Conservation (phyloP, 2,329 filamentous ascomycete species). For the Exserohilum turcica region DNA sequence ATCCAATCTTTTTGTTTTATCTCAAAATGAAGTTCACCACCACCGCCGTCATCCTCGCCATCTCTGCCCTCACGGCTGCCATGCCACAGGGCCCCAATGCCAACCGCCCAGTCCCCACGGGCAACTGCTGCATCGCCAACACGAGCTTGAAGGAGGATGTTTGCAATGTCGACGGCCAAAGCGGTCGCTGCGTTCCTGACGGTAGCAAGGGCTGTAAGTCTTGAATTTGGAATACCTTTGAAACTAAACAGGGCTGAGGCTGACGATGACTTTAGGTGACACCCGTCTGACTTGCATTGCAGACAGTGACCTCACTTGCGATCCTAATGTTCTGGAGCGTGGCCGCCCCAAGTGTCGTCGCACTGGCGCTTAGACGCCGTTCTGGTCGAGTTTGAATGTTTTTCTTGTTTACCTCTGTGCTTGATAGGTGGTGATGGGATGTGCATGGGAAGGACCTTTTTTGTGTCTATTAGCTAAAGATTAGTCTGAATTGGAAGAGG, state of each 20-base stretch:
- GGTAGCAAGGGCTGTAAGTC: slow-evolving; percentile 31
- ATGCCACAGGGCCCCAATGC: slow-evolving; percentile 24
- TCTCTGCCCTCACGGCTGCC: slow-evolving; percentile 27
- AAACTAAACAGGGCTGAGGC: not conserved
- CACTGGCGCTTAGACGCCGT: slow-evolving; percentile 2
- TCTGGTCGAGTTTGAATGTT: not conserved
- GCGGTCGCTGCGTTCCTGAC: slow-evolving; percentile 35
- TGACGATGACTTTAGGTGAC: slow-evolving; percentile 22
- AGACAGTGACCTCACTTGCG: slow-evolving; percentile 30
- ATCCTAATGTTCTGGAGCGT: slow-evolving; percentile 31
- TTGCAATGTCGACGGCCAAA: slow-evolving; percentile 35
- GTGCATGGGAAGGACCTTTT: not conserved
- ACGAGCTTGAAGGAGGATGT: slow-evolving; percentile 40
- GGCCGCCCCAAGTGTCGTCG: slow-evolving; percentile 28
- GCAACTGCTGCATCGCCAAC: slow-evolving; percentile 33
- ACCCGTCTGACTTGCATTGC: slow-evolving; percentile 36
- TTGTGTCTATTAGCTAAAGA: slow-evolving; percentile 5
- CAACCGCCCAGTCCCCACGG: slow-evolving; percentile 31
- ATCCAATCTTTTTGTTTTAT: too few relatives aligned
- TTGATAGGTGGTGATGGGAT: not conserved
- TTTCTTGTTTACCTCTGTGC: not conserved
- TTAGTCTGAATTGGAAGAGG: slow-evolving; percentile 4
- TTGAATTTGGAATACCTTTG: not conserved
- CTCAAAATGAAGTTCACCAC: slow-evolving; percentile 32
- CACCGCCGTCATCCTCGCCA: slow-evolving; percentile 23